These are phyloP conservation scores for Wickerhamiella infanticola DNA, from an alignment of 1,139 yeast species.

Conservation along the genomic window DNA sequence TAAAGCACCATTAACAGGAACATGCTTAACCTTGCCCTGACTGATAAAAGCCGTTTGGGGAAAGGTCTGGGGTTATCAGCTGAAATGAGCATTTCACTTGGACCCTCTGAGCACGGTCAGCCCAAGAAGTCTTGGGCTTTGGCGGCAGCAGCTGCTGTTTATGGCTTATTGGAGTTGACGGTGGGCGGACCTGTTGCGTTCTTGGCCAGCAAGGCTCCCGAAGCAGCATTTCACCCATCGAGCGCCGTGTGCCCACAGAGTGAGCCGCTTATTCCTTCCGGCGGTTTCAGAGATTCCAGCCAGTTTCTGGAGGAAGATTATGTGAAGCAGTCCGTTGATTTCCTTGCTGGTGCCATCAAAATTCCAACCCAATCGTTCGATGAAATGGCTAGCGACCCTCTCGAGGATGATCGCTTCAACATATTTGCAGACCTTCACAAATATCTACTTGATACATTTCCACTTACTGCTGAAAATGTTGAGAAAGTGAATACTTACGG, in stretches of 20 bases:
- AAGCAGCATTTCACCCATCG: background rate
- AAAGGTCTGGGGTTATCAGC: too few relatives aligned
- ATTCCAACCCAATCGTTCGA: constrained; percentile 52
- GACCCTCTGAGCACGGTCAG: too few relatives aligned
- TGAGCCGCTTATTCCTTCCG: background rate
- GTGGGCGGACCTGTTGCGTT: too few relatives aligned
- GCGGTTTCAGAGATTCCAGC: background rate
- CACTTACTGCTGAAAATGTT: constrained; percentile 34
- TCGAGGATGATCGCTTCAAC: constrained; percentile 25
- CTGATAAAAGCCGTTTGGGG: too few relatives aligned
- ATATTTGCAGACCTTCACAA: constrained; percentile 37
- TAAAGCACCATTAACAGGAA: too few relatives aligned
- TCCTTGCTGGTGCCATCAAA: constrained; percentile 37
- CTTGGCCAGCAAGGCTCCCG: too few relatives aligned
- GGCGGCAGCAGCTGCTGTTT: too few relatives aligned
- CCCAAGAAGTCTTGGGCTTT: too few relatives aligned
- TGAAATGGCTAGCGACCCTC: constrained; percentile 28
- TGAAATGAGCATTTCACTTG: too few relatives aligned
- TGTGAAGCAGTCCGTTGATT: constrained; percentile 14
- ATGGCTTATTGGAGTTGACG: too few relatives aligned
- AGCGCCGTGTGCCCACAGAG: constrained; percentile 1
- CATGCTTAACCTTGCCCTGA: too few relatives aligned
- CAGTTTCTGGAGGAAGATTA: constrained; percentile 16
- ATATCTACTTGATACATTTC: constrained; percentile 35
- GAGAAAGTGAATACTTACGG: constrained; percentile 54